Evolutionary conservation across 1,284 basidiomycete species (phyloP).

Genomic region (Cutaneotrichosporon sp.): DNA sequence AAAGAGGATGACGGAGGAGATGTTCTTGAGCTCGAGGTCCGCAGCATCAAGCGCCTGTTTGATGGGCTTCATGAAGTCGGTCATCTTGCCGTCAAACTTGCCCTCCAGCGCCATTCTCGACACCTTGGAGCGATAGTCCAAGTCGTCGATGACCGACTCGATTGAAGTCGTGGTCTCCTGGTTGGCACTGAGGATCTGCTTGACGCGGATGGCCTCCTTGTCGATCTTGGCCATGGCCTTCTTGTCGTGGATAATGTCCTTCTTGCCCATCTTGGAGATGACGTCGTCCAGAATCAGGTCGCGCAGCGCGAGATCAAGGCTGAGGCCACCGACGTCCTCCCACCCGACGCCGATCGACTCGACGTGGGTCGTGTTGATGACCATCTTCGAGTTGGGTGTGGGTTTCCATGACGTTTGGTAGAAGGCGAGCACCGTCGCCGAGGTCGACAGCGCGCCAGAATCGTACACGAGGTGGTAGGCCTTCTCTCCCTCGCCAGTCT

Average conservation of each 20-base stretch:
- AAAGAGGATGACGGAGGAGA: conserved; percentile 85
- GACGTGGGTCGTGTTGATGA: conserved; percentile 67
- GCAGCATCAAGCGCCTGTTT: conserved; percentile 70
- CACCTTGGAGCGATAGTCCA: conserved; percentile 81
- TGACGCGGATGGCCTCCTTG: conserved; percentile 89
- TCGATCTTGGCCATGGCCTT: conserved; percentile 88
- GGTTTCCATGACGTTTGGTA: conserved; percentile 56
- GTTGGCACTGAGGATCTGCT: conserved; percentile 92
- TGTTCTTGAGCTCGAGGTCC: conserved; percentile 63
- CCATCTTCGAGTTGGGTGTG: conserved; percentile 54
- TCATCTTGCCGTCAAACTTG: conserved; percentile 59
- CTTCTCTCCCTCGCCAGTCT: conserved; percentile 53
- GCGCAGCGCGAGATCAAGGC: conserved; percentile 77
- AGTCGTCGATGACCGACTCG: conserved; percentile 84
- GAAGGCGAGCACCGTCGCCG: conserved; percentile 83
- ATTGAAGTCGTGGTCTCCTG: conserved; percentile 70
- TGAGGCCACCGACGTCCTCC: conserved; percentile 74
- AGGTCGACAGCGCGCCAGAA: conserved; percentile 81
- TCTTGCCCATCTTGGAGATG: conserved; percentile 57
- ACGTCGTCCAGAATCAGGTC: conserved; percentile 79
- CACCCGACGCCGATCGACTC: conserved; percentile 75
- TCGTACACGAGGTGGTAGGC: conserved; percentile 94
- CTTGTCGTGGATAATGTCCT: conserved; percentile 59
- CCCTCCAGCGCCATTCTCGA: conserved; percentile 75
- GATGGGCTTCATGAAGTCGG: conserved; percentile 69